phyloP scores from a whole-genome alignment of 2,329 filamentous ascomycete species.

The Fusarium duplospermum region DNA sequence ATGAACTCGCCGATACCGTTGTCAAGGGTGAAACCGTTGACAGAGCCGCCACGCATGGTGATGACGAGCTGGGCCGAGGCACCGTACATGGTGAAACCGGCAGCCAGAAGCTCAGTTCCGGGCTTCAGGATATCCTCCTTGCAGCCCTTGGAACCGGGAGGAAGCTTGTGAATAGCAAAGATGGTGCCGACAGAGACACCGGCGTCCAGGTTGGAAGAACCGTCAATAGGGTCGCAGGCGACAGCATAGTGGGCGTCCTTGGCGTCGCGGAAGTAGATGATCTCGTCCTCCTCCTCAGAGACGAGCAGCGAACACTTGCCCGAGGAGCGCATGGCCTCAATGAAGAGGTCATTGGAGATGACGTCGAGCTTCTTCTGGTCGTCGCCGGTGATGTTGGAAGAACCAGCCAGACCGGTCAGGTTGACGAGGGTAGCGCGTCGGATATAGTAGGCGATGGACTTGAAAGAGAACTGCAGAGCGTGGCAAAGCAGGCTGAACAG shows the following conservation, averaged over 20 bases:
- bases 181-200: conserved; percentile 98
- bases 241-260: conserved; percentile 89
- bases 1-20: conserved; percentile 98
- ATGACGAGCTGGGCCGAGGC: conserved; percentile 96
- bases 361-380: conserved; percentile 99
- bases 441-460: conserved; percentile 99
- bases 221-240: conserved; percentile 97
- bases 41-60: conserved; percentile 90
- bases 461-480: conserved; percentile 99
- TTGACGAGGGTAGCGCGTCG: conserved; percentile 95
- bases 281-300: conserved; percentile 97
- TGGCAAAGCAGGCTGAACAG: conserved; percentile 85
- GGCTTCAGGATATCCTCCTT: conserved; percentile 90
- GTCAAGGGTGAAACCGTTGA: conserved; percentile 99
- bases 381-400: conserved; percentile 94
- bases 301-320: conserved; percentile 92
- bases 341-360: conserved; percentile 98
- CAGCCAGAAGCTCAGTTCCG: conserved; percentile 90
- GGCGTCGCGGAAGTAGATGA: conserved; percentile 86
- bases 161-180: conserved; percentile 92
- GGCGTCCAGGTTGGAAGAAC: conserved; percentile 96
- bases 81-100: conserved; percentile 99
- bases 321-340: conserved; percentile 92
- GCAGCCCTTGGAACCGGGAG: conserved; percentile 77
- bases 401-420: conserved; percentile 92